Conservation (phyloP, 139 green algal species). For the Chlamydomonas sphaeroides region DNA sequence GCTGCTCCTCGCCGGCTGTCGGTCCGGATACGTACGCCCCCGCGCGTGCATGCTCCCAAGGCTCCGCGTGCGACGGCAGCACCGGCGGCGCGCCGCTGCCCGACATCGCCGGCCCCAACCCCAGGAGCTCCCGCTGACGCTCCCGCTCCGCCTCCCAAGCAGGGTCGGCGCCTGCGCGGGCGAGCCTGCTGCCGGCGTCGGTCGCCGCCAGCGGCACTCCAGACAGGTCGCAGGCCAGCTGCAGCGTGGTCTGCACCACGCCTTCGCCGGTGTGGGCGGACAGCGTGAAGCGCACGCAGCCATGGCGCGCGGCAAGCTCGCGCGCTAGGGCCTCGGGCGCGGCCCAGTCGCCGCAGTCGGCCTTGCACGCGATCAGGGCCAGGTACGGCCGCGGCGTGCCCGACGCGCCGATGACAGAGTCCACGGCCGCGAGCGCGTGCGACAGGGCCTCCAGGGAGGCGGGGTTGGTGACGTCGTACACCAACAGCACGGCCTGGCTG, state of each 20-base stretch:
- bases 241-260: neutral
- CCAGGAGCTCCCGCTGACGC: neutral
- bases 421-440: neutral
- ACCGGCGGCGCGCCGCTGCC: no score
- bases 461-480: constrained; percentile 14
- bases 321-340: neutral
- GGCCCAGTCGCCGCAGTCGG: neutral
- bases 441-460: neutral
- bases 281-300: constrained; percentile 10
- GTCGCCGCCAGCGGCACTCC: constrained; percentile 25
- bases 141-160: neutral
- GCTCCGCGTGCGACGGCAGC: no score
- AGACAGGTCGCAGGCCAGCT: constrained; percentile 27
- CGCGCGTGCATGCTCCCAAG: no score
- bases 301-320: constrained; percentile 26
- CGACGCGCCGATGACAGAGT: neutral
- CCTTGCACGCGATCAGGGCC: constrained; percentile 16
- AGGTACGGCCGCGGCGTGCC: constrained; percentile 15
- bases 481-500: constrained; percentile 20
- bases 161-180: no score
- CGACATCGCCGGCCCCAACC: neutral
- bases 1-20: no score
- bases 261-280: constrained; percentile 3
- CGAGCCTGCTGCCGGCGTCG: neutral
- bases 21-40: no score